Conservation (phyloP, 208 protist species). For the Leishmania tarentolae region DNA sequence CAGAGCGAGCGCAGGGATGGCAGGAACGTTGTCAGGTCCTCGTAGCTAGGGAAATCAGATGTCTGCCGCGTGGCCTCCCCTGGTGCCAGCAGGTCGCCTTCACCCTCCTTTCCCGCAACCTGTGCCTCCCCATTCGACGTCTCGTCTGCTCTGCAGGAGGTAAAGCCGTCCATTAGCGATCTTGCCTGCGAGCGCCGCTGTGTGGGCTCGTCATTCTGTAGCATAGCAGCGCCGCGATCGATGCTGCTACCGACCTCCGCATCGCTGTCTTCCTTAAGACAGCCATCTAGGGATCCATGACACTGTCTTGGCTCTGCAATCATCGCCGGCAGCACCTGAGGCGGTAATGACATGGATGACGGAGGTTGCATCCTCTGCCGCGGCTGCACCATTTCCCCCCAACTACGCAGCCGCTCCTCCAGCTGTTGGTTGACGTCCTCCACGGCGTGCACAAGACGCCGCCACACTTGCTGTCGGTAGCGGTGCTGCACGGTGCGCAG, state of each 20-base stretch:
- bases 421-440: slow-evolving; percentile 58
- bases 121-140: background rate
- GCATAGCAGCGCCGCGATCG: background rate
- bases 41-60: slow-evolving; percentile 4
- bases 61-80: background rate
- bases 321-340: background rate
- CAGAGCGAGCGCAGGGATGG: slow-evolving; percentile 60
- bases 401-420: slow-evolving; percentile 30
- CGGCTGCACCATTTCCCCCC: slow-evolving; percentile 10
- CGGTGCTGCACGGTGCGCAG: slow-evolving; percentile 33
- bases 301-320: background rate
- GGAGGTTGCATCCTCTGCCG: background rate
- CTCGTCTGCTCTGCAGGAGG: background rate
- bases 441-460: slow-evolving; percentile 48
- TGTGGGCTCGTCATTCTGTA: background rate
- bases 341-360: background rate
- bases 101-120: background rate
- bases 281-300: background rate
- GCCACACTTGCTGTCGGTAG: slow-evolving; percentile 42
- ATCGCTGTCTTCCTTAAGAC: background rate
- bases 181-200: background rate
- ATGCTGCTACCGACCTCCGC: background rate
- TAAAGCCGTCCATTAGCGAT: slow-evolving; percentile 4
- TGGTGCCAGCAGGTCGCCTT: background rate
- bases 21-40: slow-evolving; percentile 25